Percentiles rank a stretch among this genome's conserved stretches.
Evolutionary conservation across 352 stramenopile species (phyloP).

Genomic region (Thalassiosira exigua): DNA sequence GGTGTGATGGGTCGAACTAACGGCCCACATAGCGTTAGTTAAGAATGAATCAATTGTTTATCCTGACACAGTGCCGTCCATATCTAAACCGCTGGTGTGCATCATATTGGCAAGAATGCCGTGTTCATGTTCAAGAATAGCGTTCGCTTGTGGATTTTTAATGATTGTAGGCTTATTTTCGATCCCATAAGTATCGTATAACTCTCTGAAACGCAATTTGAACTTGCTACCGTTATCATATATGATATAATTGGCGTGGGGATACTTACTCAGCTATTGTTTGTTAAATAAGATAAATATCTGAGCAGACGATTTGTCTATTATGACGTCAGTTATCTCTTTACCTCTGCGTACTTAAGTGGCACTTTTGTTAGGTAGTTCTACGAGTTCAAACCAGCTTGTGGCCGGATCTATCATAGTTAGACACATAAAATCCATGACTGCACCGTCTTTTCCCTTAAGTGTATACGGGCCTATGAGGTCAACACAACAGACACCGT

Average conservation of each 20-base stretch:
- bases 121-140: constrained; percentile 55
- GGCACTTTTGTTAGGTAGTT: constrained; percentile 19
- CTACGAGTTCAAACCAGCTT: constrained; percentile 43
- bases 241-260: not conserved
- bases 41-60: constrained; percentile 38
- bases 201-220: constrained; percentile 36
- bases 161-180: constrained; percentile 40
- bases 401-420: constrained; percentile 48
- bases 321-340: constrained; percentile 1
- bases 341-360: not conserved
- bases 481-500: constrained; percentile 23
- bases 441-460: constrained; percentile 13
- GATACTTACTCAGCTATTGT: constrained; percentile 43
- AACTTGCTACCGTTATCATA: constrained; percentile 47
- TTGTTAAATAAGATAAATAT: constrained; percentile 35
- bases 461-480: constrained; percentile 38
- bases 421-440: constrained; percentile 31
- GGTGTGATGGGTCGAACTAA: constrained; percentile 57
- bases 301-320: constrained; percentile 24
- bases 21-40: constrained; percentile 30
- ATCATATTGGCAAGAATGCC: constrained; percentile 40
- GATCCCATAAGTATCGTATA: not conserved
- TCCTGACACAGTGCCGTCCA: constrained; percentile 1
- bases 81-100: constrained; percentile 42
- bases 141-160: constrained; percentile 60